Evolutionary conservation across 345 rosid genomes (phyloP), one percentile per base, ranked within the genome.

Genomic region (Toxicodendron radicans): DNA sequence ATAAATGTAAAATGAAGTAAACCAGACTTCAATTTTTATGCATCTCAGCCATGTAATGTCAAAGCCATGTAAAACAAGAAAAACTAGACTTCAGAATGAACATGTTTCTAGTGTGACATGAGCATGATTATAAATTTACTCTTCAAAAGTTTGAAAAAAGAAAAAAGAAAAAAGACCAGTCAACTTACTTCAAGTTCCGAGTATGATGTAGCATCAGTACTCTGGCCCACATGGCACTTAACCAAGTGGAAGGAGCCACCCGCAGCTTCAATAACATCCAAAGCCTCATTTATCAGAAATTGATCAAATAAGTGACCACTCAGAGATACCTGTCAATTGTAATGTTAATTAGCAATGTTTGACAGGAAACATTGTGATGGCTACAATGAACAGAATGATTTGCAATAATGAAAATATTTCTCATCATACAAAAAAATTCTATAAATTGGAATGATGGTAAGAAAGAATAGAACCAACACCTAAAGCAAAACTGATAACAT

Each of bases 241-340:
- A 86, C 90, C 87, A 92, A 86, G 80, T 87, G 97, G 75, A 92
- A 95, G 80, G 97, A 84, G 64, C 98, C 98, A 58, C 99, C 94
- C 0, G 92, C 95, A 0, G 82, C 87, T 86, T 95, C 99, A 49
- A 95, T 95, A 60, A 87, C 88, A 76, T 95, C 97, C 75, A 95
- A 82, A 58, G 99, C 99, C 80, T 95, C 99, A 73, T 95, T 93
- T 79, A 93, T 95, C 74, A 93, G 83, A 81, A 91, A 95, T 73
- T 87, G 80, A 83, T 95, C 99, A 73, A 95, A 95, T 33, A 95
- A 77, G 84, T 91, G 98, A 58, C 99, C 99, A 72, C 92, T 90
- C 70, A 95, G 68, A 79, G 99, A 90, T 75, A 95, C 99, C 99
- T 93, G 85, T 66, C 73, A 64, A 79, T 67, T 33, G 77, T 56